Base-by-base conservation (phyloP, 2,329 filamentous ascomycete species). In the Zasmidium angulare region DNA sequence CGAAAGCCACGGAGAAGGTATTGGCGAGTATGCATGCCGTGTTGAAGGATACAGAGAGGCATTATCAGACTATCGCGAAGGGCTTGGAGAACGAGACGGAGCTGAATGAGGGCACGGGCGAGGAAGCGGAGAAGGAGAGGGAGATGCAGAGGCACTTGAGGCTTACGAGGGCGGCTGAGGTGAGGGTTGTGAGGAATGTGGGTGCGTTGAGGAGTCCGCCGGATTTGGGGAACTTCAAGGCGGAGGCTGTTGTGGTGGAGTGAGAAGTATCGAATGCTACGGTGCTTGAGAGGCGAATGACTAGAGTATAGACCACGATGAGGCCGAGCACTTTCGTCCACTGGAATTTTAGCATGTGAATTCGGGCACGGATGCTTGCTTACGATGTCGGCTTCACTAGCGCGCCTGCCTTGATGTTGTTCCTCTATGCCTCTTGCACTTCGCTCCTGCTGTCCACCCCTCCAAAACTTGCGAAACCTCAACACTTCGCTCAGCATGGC, bases 21-120 rank as follows among this genome's bases (percentile, higher is more conserved):
- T 78, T 98, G 23, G 91, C 90, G 9, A 95, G 89, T 71, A 98
- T 99, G 93, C 91, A 97, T 72, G 86, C 88, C 67, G 86, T 98
- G 43, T 79, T 99, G 48, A 80, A 81, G 65, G 84, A 83, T 73
- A 90, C 88, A 6, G 82, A 86, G 66, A 80, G 81, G 61, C 85
- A 84, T 66, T 90, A 91, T 58, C 82, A 87, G 66, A 79, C 82
- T 61, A 86, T 86, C 66, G 84, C 93, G 79, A 78, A 72, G 36
- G 66, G 58, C 53, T 74, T 77, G 53, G 72, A 80, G 55, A 76
- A 69, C 11, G 77, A 82, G 59, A 76, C 81, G 63, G 76, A 76
- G 64, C 75, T 76, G 68, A 78, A 74, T 63, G 81, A 77, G 53
- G 68, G 69, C 1, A 75, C 70, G 48, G 76, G 76, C 2, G 73